A percentile compares a stretch with the other conserved stretches of the same genome.
Conservation (phyloP, 192 early-diverging fungal species). For the Coemansia sp. region DNA sequence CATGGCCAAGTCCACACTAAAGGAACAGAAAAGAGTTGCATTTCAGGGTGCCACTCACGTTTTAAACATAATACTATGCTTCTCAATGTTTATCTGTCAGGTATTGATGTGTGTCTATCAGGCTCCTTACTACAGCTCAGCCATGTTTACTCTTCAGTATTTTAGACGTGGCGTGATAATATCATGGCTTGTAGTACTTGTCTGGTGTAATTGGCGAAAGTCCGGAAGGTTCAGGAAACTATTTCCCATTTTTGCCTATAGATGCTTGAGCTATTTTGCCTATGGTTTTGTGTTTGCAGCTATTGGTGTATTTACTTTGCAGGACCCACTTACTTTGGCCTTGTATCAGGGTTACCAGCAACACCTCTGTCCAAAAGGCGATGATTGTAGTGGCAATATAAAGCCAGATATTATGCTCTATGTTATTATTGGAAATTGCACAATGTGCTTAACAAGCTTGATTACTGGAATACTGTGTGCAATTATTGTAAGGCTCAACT, state of each 20-base stretch:
- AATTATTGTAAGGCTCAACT: background rate
- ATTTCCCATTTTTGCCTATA: background rate
- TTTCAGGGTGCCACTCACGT: background rate
- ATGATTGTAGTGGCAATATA: background rate
- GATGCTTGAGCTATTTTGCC: background rate
- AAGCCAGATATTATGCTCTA: background rate
- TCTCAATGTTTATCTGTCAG: background rate
- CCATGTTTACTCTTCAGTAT: background rate
- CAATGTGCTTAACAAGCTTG: background rate
- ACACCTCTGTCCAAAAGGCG: background rate
- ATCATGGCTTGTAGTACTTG: background rate
- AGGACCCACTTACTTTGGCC: background rate
- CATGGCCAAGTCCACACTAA: background rate
- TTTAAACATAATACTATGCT: background rate
- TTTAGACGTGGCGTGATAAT: background rate
- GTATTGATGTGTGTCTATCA: background rate
- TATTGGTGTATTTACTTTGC: background rate
- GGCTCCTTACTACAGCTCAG: background rate
- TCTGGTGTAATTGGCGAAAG: background rate
- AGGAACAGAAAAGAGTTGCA: background rate
- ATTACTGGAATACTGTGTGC: background rate
- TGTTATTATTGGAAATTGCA: background rate
- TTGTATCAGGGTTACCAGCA: background rate
- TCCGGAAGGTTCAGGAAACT: background rate
- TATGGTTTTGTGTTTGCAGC: slow-evolving; percentile 5